Percentiles rank a stretch among this genome's conserved stretches.
Conservation (phyloP, 1,139 yeast genomes). For the Protomyces gravidus region DNA sequence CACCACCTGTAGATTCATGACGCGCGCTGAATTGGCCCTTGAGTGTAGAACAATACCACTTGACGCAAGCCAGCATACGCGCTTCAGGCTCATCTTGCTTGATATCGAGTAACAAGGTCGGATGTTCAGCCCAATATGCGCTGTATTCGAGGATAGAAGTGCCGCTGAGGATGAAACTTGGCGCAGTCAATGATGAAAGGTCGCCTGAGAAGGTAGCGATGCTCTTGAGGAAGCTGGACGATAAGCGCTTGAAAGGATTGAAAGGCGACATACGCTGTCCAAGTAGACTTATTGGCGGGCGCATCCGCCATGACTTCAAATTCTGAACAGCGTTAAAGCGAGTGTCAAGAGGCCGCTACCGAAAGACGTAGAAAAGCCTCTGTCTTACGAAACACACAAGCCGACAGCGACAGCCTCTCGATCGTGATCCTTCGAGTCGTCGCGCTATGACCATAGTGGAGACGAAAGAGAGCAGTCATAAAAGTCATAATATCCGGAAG, state of each 20-base stretch:
- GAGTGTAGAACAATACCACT: slow-evolving; percentile 75
- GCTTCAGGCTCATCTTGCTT: slow-evolving; percentile 47
- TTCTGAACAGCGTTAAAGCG: not conserved
- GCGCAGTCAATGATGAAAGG: slow-evolving; percentile 88
- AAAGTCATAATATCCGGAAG: not conserved
- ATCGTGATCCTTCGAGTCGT: no score
- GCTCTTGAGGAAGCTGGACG: slow-evolving; percentile 65
- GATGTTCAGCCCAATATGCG: slow-evolving; percentile 78
- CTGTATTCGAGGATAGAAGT: slow-evolving; percentile 86
- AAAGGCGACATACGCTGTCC: slow-evolving; percentile 12
- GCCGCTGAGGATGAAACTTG: slow-evolving; percentile 93
- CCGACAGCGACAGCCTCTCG: no score
- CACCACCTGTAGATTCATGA: slow-evolving; percentile 72
- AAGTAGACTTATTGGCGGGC: slow-evolving; percentile 15
- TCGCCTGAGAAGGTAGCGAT: slow-evolving; percentile 94
- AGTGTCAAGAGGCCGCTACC: no score
- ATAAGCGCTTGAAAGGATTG: not conserved
- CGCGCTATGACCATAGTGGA: not conserved
- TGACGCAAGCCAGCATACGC: slow-evolving; percentile 75
- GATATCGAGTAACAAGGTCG: slow-evolving; percentile 74
- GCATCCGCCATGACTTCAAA: not conserved
- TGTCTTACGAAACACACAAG: no score
- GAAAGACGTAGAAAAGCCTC: no score
- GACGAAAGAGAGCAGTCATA: not conserved
- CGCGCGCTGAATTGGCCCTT: slow-evolving; percentile 92